Evolutionary conservation across 805 yeast species (phyloP).

Genomic region (Metschnikowia picachoensis): DNA sequence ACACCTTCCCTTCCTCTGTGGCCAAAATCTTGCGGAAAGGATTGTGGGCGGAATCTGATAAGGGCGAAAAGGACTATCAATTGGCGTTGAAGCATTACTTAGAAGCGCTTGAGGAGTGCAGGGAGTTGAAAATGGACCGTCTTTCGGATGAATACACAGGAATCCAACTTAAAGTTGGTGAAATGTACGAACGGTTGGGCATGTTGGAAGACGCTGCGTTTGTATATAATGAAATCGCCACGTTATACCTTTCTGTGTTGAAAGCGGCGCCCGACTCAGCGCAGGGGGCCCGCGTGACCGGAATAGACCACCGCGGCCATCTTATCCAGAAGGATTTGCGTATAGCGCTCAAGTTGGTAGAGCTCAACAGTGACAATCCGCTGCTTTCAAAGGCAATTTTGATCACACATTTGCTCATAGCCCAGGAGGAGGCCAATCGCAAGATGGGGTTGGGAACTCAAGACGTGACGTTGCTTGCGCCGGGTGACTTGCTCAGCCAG

Average conservation of each 20-base stretch:
- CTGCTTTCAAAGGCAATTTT: slow-evolving; percentile 53
- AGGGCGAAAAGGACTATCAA: slow-evolving; percentile 56
- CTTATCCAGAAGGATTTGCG: slow-evolving; percentile 67
- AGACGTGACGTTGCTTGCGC: slow-evolving; percentile 6
- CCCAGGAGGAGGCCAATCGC: slow-evolving; percentile 59
- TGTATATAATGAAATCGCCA: slow-evolving; percentile 63
- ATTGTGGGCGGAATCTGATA: slow-evolving; percentile 77
- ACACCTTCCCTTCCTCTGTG: slow-evolving; percentile 64
- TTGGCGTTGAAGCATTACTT: slow-evolving; percentile 70
- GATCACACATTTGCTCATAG: slow-evolving; percentile 58
- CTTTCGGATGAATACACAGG: slow-evolving; percentile 84
- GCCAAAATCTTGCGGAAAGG: slow-evolving; percentile 72
- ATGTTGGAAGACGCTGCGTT: slow-evolving; percentile 60
- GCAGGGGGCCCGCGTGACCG: slow-evolving; percentile 20
- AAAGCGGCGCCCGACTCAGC: slow-evolving; percentile 32
- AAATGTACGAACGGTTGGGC: slow-evolving; percentile 73
- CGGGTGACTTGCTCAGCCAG: slow-evolving; percentile 4
- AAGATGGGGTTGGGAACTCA: slow-evolving; percentile 25
- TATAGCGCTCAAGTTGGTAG: slow-evolving; percentile 64
- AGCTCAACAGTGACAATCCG: slow-evolving; percentile 46
- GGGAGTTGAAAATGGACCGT: slow-evolving; percentile 50
- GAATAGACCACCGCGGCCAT: slow-evolving; percentile 44
- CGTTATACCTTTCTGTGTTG: slow-evolving; percentile 53
- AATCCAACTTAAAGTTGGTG: slow-evolving; percentile 79
- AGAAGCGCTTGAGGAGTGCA: slow-evolving; percentile 66